Percentiles rank a stretch among this genome's conserved stretches.
These are phyloP conservation scores for Oryza longistaminata DNA, from an alignment of 176 grass and related monocot species.

Conservation along the genomic window DNA sequence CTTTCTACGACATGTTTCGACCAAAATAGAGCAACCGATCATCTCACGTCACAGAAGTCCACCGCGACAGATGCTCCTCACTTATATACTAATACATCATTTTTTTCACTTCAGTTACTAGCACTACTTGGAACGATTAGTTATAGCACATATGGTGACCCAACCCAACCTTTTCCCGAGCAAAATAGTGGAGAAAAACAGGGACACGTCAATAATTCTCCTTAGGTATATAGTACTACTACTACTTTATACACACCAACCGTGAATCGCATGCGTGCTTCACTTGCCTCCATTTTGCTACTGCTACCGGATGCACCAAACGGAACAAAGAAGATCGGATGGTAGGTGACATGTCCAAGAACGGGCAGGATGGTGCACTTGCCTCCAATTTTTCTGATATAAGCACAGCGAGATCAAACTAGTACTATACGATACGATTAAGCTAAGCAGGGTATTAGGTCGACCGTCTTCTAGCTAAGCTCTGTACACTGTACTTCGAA, in stretches of 20 bases:
- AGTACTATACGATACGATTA: not conserved
- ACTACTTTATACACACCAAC: not conserved
- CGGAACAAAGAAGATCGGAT: not conserved
- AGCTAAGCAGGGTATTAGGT: not conserved
- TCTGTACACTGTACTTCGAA: constrained; percentile 10
- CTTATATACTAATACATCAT: not conserved
- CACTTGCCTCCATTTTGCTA: not conserved
- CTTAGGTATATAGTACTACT: not conserved
- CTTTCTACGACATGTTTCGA: not conserved
- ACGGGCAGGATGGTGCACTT: not conserved
- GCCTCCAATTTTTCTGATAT: not conserved
- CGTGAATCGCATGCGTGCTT: not conserved
- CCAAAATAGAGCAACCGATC: not conserved
- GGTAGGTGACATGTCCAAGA: constrained; percentile 26
- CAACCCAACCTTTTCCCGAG: not conserved
- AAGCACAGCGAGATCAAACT: not conserved
- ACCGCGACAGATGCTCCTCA: not conserved
- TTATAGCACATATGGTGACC: not conserved
- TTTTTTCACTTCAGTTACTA: not conserved
- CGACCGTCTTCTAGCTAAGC: not conserved
- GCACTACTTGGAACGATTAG: not conserved
- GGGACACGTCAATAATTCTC: not conserved
- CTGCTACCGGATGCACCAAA: not conserved
- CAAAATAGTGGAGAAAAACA: constrained; percentile 15
- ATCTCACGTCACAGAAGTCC: not conserved